phyloP scores from a whole-genome alignment of 228 moss, liverwort and hornwort genomes.

The Sphagnum magellanicum region DNA sequence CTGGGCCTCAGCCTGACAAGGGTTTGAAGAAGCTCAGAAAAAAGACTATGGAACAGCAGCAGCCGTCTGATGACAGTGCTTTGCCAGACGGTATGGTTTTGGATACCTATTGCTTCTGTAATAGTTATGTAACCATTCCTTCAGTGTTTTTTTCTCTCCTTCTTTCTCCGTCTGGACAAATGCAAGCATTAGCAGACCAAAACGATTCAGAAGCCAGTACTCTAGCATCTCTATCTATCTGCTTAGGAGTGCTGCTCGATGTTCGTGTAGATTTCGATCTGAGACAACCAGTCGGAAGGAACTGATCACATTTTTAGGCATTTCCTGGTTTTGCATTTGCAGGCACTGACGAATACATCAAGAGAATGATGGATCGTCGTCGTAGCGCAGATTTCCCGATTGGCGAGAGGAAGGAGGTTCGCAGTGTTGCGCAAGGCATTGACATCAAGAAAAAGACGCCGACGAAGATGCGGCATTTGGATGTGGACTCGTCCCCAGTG shows the following conservation, averaged over 20 bases:
- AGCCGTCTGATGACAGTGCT: slow-evolving; percentile 34
- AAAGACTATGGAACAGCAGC: slow-evolving; percentile 11
- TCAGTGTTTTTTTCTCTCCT: too few relatives aligned
- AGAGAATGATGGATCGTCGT: slow-evolving; percentile 40
- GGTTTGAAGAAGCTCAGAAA: slow-evolving; percentile 44
- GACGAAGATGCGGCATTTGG: slow-evolving; percentile 37
- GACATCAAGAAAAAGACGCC: slow-evolving; percentile 32
- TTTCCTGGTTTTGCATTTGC: neutral
- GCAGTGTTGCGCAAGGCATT: slow-evolving; percentile 43
- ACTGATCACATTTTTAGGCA: too few relatives aligned
- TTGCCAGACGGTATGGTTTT: neutral
- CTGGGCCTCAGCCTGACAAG: slow-evolving; percentile 52
- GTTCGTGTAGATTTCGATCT: too few relatives aligned
- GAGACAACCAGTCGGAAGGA: too few relatives aligned
- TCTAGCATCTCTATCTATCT: neutral
- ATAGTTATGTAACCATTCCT: too few relatives aligned
- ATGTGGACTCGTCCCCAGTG: slow-evolving; percentile 21
- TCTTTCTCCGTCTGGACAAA: neutral
- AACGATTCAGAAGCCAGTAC: neutral
- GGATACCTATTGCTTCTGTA: neutral
- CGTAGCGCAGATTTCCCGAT: slow-evolving; percentile 38
- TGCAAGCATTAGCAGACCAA: neutral
- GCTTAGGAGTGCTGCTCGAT: neutral
- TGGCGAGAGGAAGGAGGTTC: slow-evolving; percentile 29
- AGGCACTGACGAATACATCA: slow-evolving; percentile 28